Evolutionary conservation across 176 grass and related monocot species (phyloP), one percentile per base, ranked within the genome.

Genomic region (Aegilops speltoides): DNA sequence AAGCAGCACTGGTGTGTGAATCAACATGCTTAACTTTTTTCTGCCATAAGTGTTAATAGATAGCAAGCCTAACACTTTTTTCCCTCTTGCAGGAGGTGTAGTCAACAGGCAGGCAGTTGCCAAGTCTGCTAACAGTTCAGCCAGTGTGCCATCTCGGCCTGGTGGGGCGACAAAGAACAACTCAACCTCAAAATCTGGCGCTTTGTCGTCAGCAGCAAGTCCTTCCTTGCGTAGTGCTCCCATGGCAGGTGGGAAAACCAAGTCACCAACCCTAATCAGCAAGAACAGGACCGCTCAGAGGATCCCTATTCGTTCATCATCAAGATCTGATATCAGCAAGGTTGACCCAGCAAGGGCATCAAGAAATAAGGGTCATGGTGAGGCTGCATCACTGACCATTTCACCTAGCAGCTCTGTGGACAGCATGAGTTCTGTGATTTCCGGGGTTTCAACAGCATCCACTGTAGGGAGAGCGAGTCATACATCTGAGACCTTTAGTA

Each of bases 341-440:
- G 45, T 61, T 65, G 77, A 56, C 13, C 70, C 90, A 73, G 8
- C 66, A 72, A 92, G 73, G 70, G 68, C 79, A 82, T 85, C 85
- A 36, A 75, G 76, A 86, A 90, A 34, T 83, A 92, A 82, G 77
- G 60, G 37, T 37, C 43, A 38, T 5, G 38, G 11, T 34, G 85
- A 79, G 25, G 24, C 17, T 88, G 19, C 59, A 66, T 63, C 85
- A 0, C 86, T 88, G 8, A 92, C 28, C 67, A 87, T 90, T 84
- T 98, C 96, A n/a, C 93, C 91, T 8, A 87, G 84, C 65, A 95
- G 93, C 73, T 98, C 96, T 22, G 68, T 95, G n/a, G 93, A 98
- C 57, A 98, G 96, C 78, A 79, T 91, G 80, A 82, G 86, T 67
- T 94, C 93, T 11, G 86, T 86, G 19, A 46, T 88, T 11, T 93